Base-by-base conservation (phyloP, 176 grass and related monocot genomes). In the Poa annua region DNA sequence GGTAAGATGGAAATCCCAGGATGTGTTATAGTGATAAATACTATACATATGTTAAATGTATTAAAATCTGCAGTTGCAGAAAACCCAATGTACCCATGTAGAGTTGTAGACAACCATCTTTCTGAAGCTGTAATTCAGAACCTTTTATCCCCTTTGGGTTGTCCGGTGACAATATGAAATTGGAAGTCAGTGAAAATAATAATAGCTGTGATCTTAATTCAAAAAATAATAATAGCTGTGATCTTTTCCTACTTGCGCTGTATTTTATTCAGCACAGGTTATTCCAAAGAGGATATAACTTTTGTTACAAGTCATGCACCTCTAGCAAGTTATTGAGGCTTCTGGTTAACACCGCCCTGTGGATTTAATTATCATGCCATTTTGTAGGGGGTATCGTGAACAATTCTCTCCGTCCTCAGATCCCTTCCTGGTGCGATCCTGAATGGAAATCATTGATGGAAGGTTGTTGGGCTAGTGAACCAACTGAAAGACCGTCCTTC, bases 391-490 rank as follows among this genome's bases (percentile, higher is more conserved):
- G 89, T 47, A 95, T 99, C 17, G 77, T 99, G 47, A 93, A 93
- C 69, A 84, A 96, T 82, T 77, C 89, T 47, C 77, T 96, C 59
- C 96, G 96, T 39, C 96, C 96, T 87, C 85, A 93, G 75, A 94
- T 92, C 70, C 93, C 96, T 32, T 65, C 96, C 3, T 99, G 96
- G 96, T 99, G 96, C 65, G 96, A 99, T 87, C 96, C 96, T 91
- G 96, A 99, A 88, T 99, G 96, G 96, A 99, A 92, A 82, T 82
- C 74, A 63, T 71, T 99, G 85, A 99, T 96, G 96, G 89, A 94
- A 86, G 90, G 83, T 73, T 90, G 96, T 77, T 99, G 96, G 96
- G 79, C 90, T 24, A 71, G 74, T 78, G 96, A 99, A 88, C 93
- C 93, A 65, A 41, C 85, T 20, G 87, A 83, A 56, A 95, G 96